phyloP scores from a whole-genome alignment of 1,139 yeast genomes.

The Scheffersomyces quercinus region DNA sequence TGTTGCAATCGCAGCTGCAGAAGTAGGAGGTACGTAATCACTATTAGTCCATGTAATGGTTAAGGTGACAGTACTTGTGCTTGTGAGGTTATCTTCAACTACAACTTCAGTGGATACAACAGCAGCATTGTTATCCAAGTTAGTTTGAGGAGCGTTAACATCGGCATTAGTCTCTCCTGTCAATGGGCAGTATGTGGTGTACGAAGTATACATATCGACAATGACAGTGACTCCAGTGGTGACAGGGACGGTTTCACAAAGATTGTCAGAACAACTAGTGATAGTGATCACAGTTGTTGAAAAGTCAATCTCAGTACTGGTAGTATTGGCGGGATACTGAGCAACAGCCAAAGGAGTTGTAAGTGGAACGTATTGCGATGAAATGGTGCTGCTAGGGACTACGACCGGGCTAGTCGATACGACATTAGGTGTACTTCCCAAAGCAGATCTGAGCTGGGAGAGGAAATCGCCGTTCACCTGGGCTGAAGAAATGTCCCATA shows the following conservation, averaged over 20 bases:
- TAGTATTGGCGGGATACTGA: neutral
- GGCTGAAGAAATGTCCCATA: constrained; percentile 81
- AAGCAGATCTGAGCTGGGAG: constrained; percentile 12
- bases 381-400: neutral
- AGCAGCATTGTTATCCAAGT: neutral
- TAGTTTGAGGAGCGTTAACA: too few species aligned
- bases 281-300: constrained; percentile 29
- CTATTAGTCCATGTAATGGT: neutral
- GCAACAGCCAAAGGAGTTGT: neutral
- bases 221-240: constrained; percentile 42
- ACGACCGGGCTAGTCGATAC: neutral
- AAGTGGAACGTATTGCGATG: neutral
- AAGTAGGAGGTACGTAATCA: neutral
- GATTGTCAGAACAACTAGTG: constrained; percentile 30
- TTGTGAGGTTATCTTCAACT: neutral
- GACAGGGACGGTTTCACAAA: constrained; percentile 28
- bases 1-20: neutral
- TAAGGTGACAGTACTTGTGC: neutral
- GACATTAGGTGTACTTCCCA: neutral
- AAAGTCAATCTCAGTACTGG: constrained; percentile 18
- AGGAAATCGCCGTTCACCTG: constrained; percentile 11
- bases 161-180: neutral
- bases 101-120: neutral
- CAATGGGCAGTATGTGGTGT: constrained; percentile 10
- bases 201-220: constrained; percentile 19